These are phyloP conservation scores for Populus hybrid DNA, from an alignment of 441 rosid species.

Conservation along the genomic window DNA sequence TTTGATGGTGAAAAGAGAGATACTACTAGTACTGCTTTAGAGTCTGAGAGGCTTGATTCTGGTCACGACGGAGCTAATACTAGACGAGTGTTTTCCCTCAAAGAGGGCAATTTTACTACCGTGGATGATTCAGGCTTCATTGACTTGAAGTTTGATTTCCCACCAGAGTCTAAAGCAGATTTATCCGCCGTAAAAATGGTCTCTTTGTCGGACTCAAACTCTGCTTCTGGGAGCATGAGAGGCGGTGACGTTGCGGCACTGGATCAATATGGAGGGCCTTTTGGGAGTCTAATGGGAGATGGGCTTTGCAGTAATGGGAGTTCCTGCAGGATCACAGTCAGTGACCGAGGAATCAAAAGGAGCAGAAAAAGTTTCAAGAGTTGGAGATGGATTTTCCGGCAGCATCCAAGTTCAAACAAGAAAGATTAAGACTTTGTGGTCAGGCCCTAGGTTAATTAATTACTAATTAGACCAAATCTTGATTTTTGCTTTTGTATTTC, in stretches of 20 bases:
- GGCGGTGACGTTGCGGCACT: slow-evolving; percentile 22
- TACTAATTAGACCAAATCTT: not conserved
- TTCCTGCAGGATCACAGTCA: slow-evolving; percentile 61
- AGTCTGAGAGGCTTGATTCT: slow-evolving; percentile 30
- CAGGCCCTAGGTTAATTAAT: slow-evolving; percentile 20
- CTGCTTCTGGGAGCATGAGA: slow-evolving; percentile 59
- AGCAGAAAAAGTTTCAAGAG: slow-evolving; percentile 87
- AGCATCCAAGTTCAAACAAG: slow-evolving; percentile 44
- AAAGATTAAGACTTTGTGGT: slow-evolving; percentile 36
- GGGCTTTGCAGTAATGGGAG: slow-evolving; percentile 45
- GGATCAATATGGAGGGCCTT: slow-evolving; percentile 22
- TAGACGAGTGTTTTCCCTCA: slow-evolving; percentile 68
- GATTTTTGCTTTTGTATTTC: not conserved
- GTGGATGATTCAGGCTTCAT: slow-evolving; percentile 85
- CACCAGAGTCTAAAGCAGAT: slow-evolving; percentile 41
- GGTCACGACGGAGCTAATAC: slow-evolving; percentile 20
- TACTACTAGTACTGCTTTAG: slow-evolving; percentile 23
- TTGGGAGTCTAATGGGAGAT: slow-evolving; percentile 30
- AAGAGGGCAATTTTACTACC: slow-evolving; percentile 65
- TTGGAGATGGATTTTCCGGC: slow-evolving; percentile 92
- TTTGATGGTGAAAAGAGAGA: slow-evolving; percentile 43
- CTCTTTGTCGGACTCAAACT: slow-evolving; percentile 33
- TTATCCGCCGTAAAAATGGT: slow-evolving; percentile 25
- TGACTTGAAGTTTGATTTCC: slow-evolving; percentile 79
- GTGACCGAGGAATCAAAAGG: slow-evolving; percentile 67